Evolutionary conservation across 202 grass and related monocot genomes (phyloP), one percentile per base, ranked within the genome.

Genomic region (Elaeis oleifera): DNA sequence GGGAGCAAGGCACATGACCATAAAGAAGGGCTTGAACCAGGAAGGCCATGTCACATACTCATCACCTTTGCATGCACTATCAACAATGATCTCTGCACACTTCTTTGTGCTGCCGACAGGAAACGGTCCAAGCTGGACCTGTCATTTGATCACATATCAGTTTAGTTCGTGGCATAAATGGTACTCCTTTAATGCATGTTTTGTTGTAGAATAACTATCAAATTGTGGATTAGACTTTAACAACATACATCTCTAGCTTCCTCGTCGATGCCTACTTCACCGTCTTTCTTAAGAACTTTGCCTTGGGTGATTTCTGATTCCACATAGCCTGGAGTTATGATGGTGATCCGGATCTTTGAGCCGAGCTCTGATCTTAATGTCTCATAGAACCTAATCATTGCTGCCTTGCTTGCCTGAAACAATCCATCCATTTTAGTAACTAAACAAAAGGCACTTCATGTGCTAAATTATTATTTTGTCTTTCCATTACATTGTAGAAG

Each of bases 321-420:
- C 1, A 92, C 75, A 44, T 71, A 64, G 27, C 89, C 89, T 0
- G 2, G 84, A 69, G 61, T 81, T 58, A 88, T 21, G 71, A 84
- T 77, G 0, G 84, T 92, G 22, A 92, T 62, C 68, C 26, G 69
- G 36, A 87, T 31, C 23, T 84, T 74, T 44, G 60, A 31, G 44
- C 74, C 68, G 0, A 92, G 77, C 56, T 92, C 89, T 67, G 85
- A 75, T 75, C 89, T 27, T 2, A 88, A 69, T 1, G 89, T 84
- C 44, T 92, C 78, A 49, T 81, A 92, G 64, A 92, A 92, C n/a
- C 59, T 92, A 3, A 81, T 56, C 54, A 56, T 25, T 0, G 89
- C 89, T 4, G 89, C 89, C 62, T 92, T 92, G 84, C 84, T 92
- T 20, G 89, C 89, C 89, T 92, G 78, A 28, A 19, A 9, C 15